Conservation (phyloP, 2,329 filamentous ascomycete genomes). For the Claviceps sp. region DNA sequence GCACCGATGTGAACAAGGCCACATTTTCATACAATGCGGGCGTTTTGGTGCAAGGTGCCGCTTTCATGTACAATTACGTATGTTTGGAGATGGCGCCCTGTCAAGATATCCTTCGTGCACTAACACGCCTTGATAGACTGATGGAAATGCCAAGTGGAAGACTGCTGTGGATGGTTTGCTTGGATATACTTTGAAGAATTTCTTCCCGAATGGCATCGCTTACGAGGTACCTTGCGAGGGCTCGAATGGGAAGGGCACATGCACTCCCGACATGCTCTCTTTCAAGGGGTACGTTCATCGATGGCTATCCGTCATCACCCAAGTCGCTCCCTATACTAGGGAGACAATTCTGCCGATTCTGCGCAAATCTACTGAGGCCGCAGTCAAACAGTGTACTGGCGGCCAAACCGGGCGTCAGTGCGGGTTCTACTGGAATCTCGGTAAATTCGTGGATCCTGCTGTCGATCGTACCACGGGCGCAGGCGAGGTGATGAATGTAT, state of each 20-base stretch:
- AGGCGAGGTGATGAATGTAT: slow-evolving; percentile 44
- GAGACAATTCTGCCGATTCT: slow-evolving; percentile 44
- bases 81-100: slow-evolving; percentile 10
- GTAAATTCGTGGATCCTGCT: slow-evolving; percentile 30
- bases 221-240: slow-evolving; percentile 55
- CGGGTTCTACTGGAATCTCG: slow-evolving; percentile 47
- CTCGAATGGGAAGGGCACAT: slow-evolving; percentile 37
- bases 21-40: slow-evolving; percentile 58
- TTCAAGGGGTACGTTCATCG: slow-evolving; percentile 60
- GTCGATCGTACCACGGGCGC: slow-evolving; percentile 41
- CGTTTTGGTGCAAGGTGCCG: slow-evolving; percentile 46
- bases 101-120: not conserved
- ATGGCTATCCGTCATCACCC: slow-evolving; percentile 47
- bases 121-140: slow-evolving; percentile 25
- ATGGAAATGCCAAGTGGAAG: slow-evolving; percentile 41
- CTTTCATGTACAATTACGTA: slow-evolving; percentile 55
- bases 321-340: slow-evolving; percentile 47
- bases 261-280: slow-evolving; percentile 57
- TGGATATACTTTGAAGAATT: slow-evolving; percentile 31
- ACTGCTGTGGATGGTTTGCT: slow-evolving; percentile 41
- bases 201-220: slow-evolving; percentile 45
- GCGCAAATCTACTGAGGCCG: slow-evolving; percentile 42
- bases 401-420: slow-evolving; percentile 45
- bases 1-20: slow-evolving; percentile 44
- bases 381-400: slow-evolving; percentile 48